Evolutionary conservation across 805 yeast species (phyloP), one percentile per base, ranked within the genome.

Genomic region (Grigorovia transvaalensis): DNA sequence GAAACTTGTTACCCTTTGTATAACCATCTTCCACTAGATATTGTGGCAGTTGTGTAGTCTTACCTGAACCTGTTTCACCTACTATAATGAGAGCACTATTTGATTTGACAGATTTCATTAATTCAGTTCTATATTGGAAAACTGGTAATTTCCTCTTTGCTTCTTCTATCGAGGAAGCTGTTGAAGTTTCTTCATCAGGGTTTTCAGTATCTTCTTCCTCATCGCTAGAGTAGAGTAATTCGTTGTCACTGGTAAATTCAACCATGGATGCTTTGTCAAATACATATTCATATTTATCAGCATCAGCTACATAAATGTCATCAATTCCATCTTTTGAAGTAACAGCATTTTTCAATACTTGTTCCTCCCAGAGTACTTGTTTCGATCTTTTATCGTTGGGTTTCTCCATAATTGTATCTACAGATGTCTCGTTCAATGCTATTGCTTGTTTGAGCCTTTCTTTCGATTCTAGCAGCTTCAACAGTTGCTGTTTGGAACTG

Each of bases 31-130:
- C 96, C 53, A 80, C 78, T 12, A 90, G 69, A 61, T 82, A 90
- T 61, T 90, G 97, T 0, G 97, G 96, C 9, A 90, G 65, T 65
- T 90, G 97, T 0, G 97, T 90, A 0, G 97, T 90, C 62, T 90
- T 90, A 61, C 97, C 97, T 0, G 96, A 89, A 46, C 97, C 95
- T 0, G 95, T 86, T 63, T 86, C 95, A 53, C 95, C 95, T 43
- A 86, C 91, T 35, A 86, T 80, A 44, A 86, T 81, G 41, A 86
- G 58, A 0, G 84, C 81, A 63, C 87, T 96, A 58, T 84, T 75
- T 29, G 76, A 70, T 23, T 67, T 64, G 9, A 90, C 75, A 0
- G 87, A 82, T 0, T 74, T 71, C 33, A 90, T 65, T 17, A 90
- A 74, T 38, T 79, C 74, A 2, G 76, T 71, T 46, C 90, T 71